Conservation (phyloP, 257 asterid genomes). For the Nicotiana knightiana region DNA sequence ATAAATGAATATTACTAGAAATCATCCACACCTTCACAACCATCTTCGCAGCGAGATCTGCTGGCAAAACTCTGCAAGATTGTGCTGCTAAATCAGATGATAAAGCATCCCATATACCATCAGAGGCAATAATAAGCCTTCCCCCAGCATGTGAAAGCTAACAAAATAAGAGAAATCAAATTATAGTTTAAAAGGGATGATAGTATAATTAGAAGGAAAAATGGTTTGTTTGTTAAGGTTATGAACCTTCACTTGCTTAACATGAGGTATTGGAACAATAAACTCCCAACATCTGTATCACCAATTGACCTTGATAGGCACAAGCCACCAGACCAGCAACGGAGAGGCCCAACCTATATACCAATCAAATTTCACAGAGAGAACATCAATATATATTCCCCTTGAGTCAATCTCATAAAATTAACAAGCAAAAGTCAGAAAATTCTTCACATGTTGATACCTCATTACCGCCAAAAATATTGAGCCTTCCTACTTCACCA, state of each 20-base stretch:
- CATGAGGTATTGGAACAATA: slow-evolving; percentile 95
- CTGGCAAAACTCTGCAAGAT: slow-evolving; percentile 93
- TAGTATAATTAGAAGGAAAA: background rate
- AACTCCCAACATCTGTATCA: slow-evolving; percentile 97
- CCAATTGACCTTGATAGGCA: slow-evolving; percentile 98
- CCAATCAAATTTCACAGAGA: background rate
- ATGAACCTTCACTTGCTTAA: slow-evolving; percentile 95
- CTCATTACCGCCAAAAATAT: slow-evolving; percentile 87
- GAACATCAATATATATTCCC: background rate
- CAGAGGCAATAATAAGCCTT: slow-evolving; percentile 94
- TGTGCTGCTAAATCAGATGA: slow-evolving; percentile 83
- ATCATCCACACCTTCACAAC: slow-evolving; percentile 75
- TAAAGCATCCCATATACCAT: slow-evolving; percentile 98
- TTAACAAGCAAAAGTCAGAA: background rate
- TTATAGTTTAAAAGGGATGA: no score
- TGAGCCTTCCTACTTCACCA: slow-evolving; percentile 94
- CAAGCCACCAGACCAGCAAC: slow-evolving; percentile 99
- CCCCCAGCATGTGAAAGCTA: slow-evolving; percentile 98
- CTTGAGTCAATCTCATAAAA: background rate
- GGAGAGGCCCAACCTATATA: slow-evolving; percentile 89
- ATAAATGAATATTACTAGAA: background rate
- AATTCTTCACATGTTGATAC: slow-evolving; percentile 21
- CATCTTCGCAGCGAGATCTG: slow-evolving; percentile 91
- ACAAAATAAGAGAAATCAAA: background rate
- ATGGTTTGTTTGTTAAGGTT: slow-evolving; percentile 13